phyloP scores from a whole-genome alignment of 1,284 basidiomycete species.

The Rhodotorula sp. region DNA sequence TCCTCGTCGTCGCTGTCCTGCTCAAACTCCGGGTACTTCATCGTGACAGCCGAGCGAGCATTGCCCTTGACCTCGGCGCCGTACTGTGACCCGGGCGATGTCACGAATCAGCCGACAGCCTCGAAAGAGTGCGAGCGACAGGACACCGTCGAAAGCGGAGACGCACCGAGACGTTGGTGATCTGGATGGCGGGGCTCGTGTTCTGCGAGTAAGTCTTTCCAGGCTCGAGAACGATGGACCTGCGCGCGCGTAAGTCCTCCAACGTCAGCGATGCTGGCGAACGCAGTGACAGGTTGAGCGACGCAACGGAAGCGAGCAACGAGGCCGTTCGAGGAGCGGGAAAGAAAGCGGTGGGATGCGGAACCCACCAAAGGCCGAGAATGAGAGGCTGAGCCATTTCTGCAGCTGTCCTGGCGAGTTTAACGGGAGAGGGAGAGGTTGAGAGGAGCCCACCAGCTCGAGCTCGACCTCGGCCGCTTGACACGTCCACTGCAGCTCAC shows the following conservation, averaged over 20 bases:
- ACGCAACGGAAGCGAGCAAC: not conserved
- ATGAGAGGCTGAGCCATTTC: slow-evolving; percentile 31
- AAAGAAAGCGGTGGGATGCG: not conserved
- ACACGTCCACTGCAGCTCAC: too few relatives aligned
- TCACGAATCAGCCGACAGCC: too few relatives aligned
- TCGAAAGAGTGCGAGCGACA: not conserved
- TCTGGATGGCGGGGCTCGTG: slow-evolving; percentile 37
- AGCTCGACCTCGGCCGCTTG: not conserved
- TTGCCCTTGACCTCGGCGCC: slow-evolving; percentile 40
- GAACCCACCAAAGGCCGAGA: slow-evolving; percentile 39
- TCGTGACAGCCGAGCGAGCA: slow-evolving; percentile 63
- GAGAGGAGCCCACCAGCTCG: not conserved
- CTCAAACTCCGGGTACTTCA: slow-evolving; percentile 87
- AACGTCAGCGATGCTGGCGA: not conserved
- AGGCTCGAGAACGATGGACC: slow-evolving; percentile 41
- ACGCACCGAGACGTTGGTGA: slow-evolving; percentile 41
- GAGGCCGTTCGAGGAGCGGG: not conserved
- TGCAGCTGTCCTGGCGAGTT: not conserved
- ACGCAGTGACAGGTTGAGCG: not conserved
- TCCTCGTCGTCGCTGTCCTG: slow-evolving; percentile 53
- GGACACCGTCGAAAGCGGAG: not conserved
- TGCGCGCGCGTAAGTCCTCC: not conserved
- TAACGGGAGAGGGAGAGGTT: not conserved
- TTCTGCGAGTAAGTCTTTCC: slow-evolving; percentile 37
- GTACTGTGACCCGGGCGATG: too few relatives aligned